These are phyloP conservation scores for Ephemerocybe angulata DNA, from an alignment of 768 basidiomycete species.

Conservation along the genomic window DNA sequence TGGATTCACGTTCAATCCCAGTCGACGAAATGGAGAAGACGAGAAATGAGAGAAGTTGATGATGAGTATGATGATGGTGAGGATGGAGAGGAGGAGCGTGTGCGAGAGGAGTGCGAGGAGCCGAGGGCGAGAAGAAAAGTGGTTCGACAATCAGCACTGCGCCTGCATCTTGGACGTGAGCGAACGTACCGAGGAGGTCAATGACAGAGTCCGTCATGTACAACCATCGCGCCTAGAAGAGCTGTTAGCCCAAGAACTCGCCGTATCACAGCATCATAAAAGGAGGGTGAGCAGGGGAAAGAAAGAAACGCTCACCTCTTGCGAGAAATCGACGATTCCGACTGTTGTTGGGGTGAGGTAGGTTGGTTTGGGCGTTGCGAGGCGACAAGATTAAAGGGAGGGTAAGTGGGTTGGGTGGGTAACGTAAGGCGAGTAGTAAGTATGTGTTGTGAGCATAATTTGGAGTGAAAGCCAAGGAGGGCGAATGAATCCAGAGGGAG, in stretches of 20 bases:
- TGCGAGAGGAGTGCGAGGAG: background rate
- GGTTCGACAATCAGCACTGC: background rate
- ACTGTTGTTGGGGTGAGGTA: too few relatives aligned
- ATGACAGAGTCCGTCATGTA: conserved; percentile 64
- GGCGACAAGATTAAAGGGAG: conserved; percentile 2
- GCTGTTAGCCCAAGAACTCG: conserved; percentile 1
- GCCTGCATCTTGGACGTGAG: background rate
- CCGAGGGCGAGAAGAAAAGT: background rate
- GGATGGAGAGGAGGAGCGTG: too few relatives aligned
- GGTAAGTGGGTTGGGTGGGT: conserved; percentile 1
- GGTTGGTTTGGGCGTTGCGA: too few relatives aligned
- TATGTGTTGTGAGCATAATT: background rate
- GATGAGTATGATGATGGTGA: too few relatives aligned
- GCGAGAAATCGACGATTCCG: conserved; percentile 77
- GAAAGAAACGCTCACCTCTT: conserved; percentile 45
- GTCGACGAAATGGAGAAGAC: too few relatives aligned
- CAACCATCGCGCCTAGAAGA: conserved; percentile 56
- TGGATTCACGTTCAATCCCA: too few relatives aligned
- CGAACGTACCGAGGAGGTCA: conserved; percentile 54
- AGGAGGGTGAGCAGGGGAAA: background rate
- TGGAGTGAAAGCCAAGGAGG: too few relatives aligned
- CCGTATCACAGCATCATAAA: conserved; percentile 1
- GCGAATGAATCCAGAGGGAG: conserved; percentile 1
- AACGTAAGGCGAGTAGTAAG: conserved; percentile 6
- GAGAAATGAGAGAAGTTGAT: background rate